Conservation (phyloP, 768 basidiomycete species). For the Leccinum barrowsii region DNA sequence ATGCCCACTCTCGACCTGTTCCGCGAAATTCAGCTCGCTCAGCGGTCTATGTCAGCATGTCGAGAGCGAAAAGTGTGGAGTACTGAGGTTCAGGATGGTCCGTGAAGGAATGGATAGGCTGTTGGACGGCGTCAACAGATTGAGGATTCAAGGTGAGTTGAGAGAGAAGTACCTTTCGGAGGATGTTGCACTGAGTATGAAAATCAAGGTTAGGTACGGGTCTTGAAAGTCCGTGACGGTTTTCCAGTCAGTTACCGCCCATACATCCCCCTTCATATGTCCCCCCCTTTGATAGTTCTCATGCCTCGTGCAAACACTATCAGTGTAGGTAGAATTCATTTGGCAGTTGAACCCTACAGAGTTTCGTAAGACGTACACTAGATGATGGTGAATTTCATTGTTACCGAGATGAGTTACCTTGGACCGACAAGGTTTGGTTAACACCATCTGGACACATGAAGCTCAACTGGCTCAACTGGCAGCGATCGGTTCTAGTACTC, state of each 20-base stretch:
- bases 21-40: slow-evolving; percentile 42
- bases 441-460: slow-evolving; percentile 12
- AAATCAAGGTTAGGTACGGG: slow-evolving; percentile 12
- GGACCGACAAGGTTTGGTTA: background rate
- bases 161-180: background rate
- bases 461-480: slow-evolving; percentile 1
- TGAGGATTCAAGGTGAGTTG: slow-evolving; percentile 13
- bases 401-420: slow-evolving; percentile 11
- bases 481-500: slow-evolving; percentile 11
- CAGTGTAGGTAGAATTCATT: slow-evolving; percentile 9
- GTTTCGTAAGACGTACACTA: slow-evolving; percentile 5
- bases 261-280: slow-evolving; percentile 7
- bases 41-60: slow-evolving; percentile 64
- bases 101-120: slow-evolving; percentile 38
- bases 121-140: slow-evolving; percentile 12
- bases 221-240: slow-evolving; percentile 27
- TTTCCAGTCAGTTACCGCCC: slow-evolving; percentile 10
- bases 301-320: slow-evolving; percentile 14
- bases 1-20: slow-evolving; percentile 51
- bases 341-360: background rate
- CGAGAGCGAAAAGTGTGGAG: slow-evolving; percentile 59
- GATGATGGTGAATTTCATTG: slow-evolving; percentile 13
- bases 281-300: background rate
- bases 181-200: slow-evolving; percentile 6
- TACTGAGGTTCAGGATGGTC: slow-evolving; percentile 44